Base-by-base conservation (phyloP, 1,284 basidiomycete species). In the Trametes sp. region DNA sequence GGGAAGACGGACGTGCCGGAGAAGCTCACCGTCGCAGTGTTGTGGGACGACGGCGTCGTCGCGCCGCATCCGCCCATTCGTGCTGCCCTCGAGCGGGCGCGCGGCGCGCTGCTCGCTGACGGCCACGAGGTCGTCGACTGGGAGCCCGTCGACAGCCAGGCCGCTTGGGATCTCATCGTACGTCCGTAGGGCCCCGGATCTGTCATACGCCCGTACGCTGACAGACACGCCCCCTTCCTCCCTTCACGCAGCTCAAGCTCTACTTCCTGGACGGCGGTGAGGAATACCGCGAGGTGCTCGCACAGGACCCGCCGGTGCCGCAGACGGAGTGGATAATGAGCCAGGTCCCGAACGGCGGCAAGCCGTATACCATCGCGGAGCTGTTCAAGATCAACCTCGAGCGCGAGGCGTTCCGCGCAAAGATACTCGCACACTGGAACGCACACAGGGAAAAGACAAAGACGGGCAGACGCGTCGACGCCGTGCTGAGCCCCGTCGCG, bases 91-190 rank as follows among this genome's bases (percentile, higher is more conserved):
- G 72, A 77, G 63, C 75, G 69, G 58, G 78, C 78, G 54, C 81
- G 79, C 66, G 70, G 75, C 14, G 81, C 78, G 11, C 72, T 89
- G 41, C 67, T 78, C 56, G 77, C 75, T 11, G 82, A 82, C 2
- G 87, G 87, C 4, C 87, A 89, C 70, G 80, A 85, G 54, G 80
- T 85, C 11, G 77, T 85, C 24, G 67, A 76, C 57, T 84, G 84
- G 83, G 62, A 75, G n/a, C 81, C 83, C 28, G 61, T 81, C 48
- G 77, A 78, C 56, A 82, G 84, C 69, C 72, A 79, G 53, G 66
- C 76, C 53, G 80, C 80, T 46, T 85, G 83, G 83, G 80, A 83
- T 59, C 70, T 85, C 46, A 80, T 84, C 65, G 82, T 83, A 69
- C 76, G 80, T 72, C 46, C 63, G 57, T 58, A 24, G 44, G 48